Evolutionary conservation across 176 grass and related monocot species (phyloP), one percentile per base, ranked within the genome.

Genomic region (Phyllostachys edulis): DNA sequence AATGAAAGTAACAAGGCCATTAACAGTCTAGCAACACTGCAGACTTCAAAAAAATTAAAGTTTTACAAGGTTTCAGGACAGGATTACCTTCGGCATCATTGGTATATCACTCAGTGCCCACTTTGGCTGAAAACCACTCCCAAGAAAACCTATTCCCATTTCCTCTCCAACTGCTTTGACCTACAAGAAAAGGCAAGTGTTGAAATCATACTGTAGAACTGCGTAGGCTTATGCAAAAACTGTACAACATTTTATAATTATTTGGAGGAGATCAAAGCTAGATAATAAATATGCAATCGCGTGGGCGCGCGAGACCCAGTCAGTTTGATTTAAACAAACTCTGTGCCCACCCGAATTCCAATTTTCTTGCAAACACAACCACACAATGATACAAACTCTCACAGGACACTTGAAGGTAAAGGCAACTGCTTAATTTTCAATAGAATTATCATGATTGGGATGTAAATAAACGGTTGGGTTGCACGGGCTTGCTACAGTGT

Each of bases 101-200:
- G 96, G 93, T 85, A 96, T 94, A 51, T 99, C 93, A 67, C 71
- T 82, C 18, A 94, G 54, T 32, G 72, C 79, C 96, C 91, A 99
- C 64, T 96, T 99, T 34, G 93, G 91, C 78, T 99, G 96, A 92
- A 96, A 99, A 34, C 96, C 96, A 92, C 96, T 85, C 38, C 93
- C 96, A 17, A 99, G 88, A 96, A 99, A 99, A 80, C 93, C 93
- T 75, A 99, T 90, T 46, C 93, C 88, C 91, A 99, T 88, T 90
- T 99, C 93, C 84, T 99, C 96, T 80, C 87, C 93, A 67, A 99
- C 89, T 38, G 93, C 96, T 79, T 99, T 99, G 51, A 98, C 93
- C 96, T 98, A 82, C 80, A 71, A 87, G 77, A 86, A 54, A 78
- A 67, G 9, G 55, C 46, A 69, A 64, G 67, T 67, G 47, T 21